Conservation (phyloP, 2,329 filamentous ascomycete species). For the Mariannaea sp. region DNA sequence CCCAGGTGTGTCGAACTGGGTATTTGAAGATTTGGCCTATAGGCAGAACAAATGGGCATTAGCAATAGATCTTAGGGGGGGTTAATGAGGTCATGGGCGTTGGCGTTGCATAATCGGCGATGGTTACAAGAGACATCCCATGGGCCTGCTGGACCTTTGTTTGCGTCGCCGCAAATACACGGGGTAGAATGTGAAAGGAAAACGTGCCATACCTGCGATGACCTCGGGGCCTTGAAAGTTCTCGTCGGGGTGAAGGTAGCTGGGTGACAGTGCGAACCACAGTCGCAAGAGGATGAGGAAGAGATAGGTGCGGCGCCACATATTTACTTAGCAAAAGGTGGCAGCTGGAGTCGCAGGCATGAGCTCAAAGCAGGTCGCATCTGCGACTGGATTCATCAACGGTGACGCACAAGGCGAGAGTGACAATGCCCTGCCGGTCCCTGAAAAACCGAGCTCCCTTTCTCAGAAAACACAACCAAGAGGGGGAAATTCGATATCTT, state of each 20-base stretch:
- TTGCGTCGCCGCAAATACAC: conserved; percentile 2
- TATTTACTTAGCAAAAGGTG: conserved; percentile 47
- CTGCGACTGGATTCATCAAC: conserved; percentile 21
- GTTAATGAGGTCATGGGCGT: not conserved
- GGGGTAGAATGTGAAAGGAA: conserved; percentile 10
- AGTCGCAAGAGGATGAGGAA: conserved; percentile 83
- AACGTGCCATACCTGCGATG: conserved; percentile 76
- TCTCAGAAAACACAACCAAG: too few species aligned
- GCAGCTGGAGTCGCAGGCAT: conserved; percentile 36
- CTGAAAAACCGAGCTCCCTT: conserved; percentile 1
- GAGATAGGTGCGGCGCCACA: conserved; percentile 93
- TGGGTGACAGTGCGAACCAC: conserved; percentile 92
- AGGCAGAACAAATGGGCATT: conserved; percentile 2
- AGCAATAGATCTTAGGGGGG: conserved; percentile 15
- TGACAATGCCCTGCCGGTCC: conserved; percentile 9
- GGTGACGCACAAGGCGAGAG: not conserved
- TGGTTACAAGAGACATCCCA: too few species aligned
- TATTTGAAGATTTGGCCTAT: conserved; percentile 91
- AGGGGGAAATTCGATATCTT: not conserved
- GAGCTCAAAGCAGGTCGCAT: conserved; percentile 29
- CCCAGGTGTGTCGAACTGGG: conserved; percentile 89
- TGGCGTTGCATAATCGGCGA: not conserved
- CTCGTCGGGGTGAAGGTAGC: conserved; percentile 97
- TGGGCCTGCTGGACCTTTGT: too few species aligned
- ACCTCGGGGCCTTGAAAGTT: conserved; percentile 98